Evolutionary conservation across 176 grass and related monocot species (phyloP).

Genomic region (Rhipidocladum racemiflorum): DNA sequence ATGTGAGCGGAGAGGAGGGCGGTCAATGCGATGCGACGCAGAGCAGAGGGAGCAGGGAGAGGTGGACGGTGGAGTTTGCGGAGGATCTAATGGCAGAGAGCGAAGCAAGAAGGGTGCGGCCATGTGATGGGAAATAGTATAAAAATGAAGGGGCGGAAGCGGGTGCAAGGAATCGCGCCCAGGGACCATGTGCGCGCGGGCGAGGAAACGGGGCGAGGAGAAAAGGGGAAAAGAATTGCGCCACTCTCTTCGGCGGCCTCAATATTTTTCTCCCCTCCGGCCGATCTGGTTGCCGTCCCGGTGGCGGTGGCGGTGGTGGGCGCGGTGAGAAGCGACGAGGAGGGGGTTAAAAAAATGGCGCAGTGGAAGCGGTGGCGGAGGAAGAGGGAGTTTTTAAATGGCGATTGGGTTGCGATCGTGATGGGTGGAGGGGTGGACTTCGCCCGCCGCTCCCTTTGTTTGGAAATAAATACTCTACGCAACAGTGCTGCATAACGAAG

Average conservation of each 20-base stretch:
- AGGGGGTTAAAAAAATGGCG: constrained; percentile 1
- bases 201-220: not conserved
- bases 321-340: constrained; percentile 15
- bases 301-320: constrained; percentile 11
- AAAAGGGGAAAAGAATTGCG: constrained; percentile 3
- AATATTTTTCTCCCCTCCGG: constrained; percentile 13
- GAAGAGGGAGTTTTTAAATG: not conserved
- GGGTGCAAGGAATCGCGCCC: constrained; percentile 48
- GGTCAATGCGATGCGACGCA: constrained; percentile 33
- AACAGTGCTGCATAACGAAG: no score
- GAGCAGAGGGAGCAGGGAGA: not conserved
- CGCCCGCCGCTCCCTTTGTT: no score
- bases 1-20: not conserved
- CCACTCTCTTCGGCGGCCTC: not conserved
- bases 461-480: no score
- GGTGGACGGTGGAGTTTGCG: constrained; percentile 13
- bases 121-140: constrained; percentile 68
- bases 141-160: constrained; percentile 55
- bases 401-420: not conserved
- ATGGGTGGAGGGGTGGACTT: no score
- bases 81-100: constrained; percentile 55
- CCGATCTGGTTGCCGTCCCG: constrained; percentile 34
- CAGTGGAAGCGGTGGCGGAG: not conserved
- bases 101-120: constrained; percentile 41
- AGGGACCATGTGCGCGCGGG: constrained; percentile 51